Percentiles rank a stretch among this genome's conserved stretches.
These are phyloP conservation scores for Pseudomonodictys pantanalensis DNA, from an alignment of 495 filamentous ascomycete genomes.

Conservation along the genomic window DNA sequence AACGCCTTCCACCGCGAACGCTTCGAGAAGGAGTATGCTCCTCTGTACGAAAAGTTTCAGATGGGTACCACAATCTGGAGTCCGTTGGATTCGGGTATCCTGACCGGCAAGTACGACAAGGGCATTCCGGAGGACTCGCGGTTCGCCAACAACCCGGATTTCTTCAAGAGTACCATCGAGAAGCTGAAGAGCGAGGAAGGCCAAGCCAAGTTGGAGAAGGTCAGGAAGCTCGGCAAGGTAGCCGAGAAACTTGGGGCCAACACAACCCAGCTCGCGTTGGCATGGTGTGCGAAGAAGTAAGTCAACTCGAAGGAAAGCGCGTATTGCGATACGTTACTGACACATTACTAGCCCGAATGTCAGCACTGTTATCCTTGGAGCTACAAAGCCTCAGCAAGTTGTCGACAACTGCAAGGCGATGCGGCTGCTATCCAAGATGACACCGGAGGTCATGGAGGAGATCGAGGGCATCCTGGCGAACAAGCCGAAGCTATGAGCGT, in stretches of 20 bases:
- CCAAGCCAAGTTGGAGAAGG: constrained; percentile 46
- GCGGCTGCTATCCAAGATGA: constrained; percentile 41
- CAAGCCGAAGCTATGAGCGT: constrained; percentile 36
- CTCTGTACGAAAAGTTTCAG: constrained; percentile 43
- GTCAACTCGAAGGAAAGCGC: not conserved
- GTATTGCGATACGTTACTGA: not conserved
- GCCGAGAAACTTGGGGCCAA: constrained; percentile 43
- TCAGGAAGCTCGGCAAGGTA: constrained; percentile 42
- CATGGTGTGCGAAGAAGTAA: constrained; percentile 44
- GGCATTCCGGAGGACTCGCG: constrained; percentile 46
- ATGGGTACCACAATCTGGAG: constrained; percentile 47
- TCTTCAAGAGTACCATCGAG: constrained; percentile 39
- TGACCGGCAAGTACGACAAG: constrained; percentile 48
- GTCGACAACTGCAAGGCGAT: constrained; percentile 44
- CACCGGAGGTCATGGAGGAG: constrained; percentile 45
- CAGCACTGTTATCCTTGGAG: constrained; percentile 45
- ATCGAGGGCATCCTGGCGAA: constrained; percentile 45
- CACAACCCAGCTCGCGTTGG: constrained; percentile 38
- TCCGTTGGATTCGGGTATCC: constrained; percentile 43
- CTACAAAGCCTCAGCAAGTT: constrained; percentile 43
- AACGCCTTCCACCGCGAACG: constrained; percentile 55
- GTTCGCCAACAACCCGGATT: constrained; percentile 40
- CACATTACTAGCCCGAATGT: constrained; percentile 34
- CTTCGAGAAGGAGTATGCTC: constrained; percentile 50
- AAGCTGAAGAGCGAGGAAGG: constrained; percentile 39